Evolutionary conservation across 148 eudicot genomes (phyloP), one percentile per base, ranked within the genome.

Genomic region (Fagopyrum homotropicum): DNA sequence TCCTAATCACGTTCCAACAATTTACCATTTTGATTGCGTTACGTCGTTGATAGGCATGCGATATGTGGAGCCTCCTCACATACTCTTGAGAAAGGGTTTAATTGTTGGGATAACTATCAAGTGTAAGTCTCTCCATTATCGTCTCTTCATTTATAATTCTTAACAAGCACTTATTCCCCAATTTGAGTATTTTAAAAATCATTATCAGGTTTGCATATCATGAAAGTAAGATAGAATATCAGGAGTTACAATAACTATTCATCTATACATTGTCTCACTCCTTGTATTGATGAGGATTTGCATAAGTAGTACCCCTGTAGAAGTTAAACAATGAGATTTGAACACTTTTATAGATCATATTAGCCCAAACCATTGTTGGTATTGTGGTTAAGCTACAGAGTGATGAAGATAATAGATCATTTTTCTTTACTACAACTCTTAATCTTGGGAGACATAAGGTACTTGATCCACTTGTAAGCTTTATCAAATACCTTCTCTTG

Each of bases 21-120:
- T 95, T 49, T 95, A 89, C 80, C 99, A 95, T 78, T 95, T 95
- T 83, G 98, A 95, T 77, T 84, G 84, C 54, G 69, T 50, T 7
- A 95, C 92, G 99, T 84, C 92, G 69, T 81, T 95, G 82, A 95
- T 95, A 80, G 99, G 93, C 43, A 95, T 95, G 99, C 91, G 91
- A 0, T 95, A 95, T 85, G 77, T 95, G 83, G 91, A 91, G 86
- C 97, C 99, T 80, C 99, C 99, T 45, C 99, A 92, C 85, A 92
- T 95, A 69, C 92, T 90, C 66, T 75, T 92, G 68, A 86, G 99
- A 75, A 95, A 92, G 79, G 99, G 98, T 73, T 83, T 95, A 79
- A 90, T 92, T 76, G 89, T 94, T 79, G 99, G 99, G 74, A 77
- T 87, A 22, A 22, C 26, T 22, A 22, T 22, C 26, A 22, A 22